A percentile compares a stretch with the other conserved stretches of the same genome.
phyloP scores from a whole-genome alignment of 768 basidiomycete genomes.

The Gloeopeniophorella convolvens region DNA sequence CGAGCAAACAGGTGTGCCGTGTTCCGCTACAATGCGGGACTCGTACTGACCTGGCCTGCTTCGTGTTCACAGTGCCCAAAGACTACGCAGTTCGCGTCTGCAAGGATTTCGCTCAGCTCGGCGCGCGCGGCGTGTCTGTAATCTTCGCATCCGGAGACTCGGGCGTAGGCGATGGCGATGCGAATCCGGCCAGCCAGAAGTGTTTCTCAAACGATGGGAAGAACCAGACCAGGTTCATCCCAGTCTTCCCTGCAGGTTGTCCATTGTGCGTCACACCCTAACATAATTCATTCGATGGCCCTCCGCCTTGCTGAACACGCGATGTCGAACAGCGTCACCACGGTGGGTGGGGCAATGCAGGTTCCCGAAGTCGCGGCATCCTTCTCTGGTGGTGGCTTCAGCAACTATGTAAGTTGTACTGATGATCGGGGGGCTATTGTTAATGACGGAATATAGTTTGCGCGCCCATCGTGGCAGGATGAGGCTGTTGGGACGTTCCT shows the following conservation, averaged over 20 bases:
- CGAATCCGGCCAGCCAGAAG: slow-evolving; percentile 42
- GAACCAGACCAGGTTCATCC: slow-evolving; percentile 46
- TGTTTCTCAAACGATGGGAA: slow-evolving; percentile 56
- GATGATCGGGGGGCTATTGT: not conserved
- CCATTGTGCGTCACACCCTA: slow-evolving; percentile 29
- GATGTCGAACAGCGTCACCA: slow-evolving; percentile 45
- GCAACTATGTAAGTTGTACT: slow-evolving; percentile 46
- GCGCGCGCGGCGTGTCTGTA: slow-evolving; percentile 58
- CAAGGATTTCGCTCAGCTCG: slow-evolving; percentile 53
- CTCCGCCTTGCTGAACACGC: not conserved
- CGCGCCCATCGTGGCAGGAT: slow-evolving; percentile 47
- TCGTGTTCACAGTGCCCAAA: slow-evolving; percentile 37
- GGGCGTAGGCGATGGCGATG: slow-evolving; percentile 61
- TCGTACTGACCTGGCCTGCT: not conserved
- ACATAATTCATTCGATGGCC: no score
- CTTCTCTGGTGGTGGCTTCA: slow-evolving; percentile 74
- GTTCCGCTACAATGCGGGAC: not conserved
- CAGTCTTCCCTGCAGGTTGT: slow-evolving; percentile 52
- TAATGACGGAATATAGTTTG: slow-evolving; percentile 38
- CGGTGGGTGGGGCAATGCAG: slow-evolving; percentile 58
- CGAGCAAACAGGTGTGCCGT: slow-evolving; percentile 68
- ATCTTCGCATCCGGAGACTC: slow-evolving; percentile 60
- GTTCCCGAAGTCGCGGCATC: slow-evolving; percentile 53
- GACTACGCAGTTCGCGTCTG: slow-evolving; percentile 46
- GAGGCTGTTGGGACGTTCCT: slow-evolving; percentile 38